Evolutionary conservation across 2,329 filamentous ascomycete species (phyloP).

Genomic region (Phialophora verrucosa): DNA sequence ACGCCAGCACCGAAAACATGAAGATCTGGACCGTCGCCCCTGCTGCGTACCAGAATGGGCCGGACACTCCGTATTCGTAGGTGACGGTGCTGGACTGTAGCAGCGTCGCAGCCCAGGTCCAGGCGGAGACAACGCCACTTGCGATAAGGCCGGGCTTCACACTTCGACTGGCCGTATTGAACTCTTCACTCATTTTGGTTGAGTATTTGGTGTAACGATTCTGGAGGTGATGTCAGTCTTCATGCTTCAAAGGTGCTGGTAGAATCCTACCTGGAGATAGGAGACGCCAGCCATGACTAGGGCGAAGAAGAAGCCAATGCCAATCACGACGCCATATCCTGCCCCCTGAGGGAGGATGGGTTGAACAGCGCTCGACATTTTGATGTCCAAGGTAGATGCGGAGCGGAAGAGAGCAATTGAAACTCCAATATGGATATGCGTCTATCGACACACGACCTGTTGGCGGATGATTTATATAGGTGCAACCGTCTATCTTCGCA

Average conservation of each 20-base stretch:
- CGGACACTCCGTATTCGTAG: conserved; percentile 74
- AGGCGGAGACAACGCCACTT: conserved; percentile 84
- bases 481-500: no score
- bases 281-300: conserved; percentile 50
- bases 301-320: conserved; percentile 54
- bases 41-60: conserved; percentile 69
- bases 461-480: no score
- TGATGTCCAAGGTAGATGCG: no score
- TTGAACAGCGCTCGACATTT: no score
- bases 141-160: conserved; percentile 88
- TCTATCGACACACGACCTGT: no score
- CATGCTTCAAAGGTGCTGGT: no score
- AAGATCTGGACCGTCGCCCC: conserved; percentile 83
- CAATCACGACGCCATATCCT: conserved; percentile 58
- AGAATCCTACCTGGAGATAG: conserved; percentile 47
- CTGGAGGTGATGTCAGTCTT: conserved; percentile 9
- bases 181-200: conserved; percentile 88
- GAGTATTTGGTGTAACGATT: conserved; percentile 45
- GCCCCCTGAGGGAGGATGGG: conserved; percentile 42
- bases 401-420: no score
- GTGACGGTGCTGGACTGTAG: conserved; percentile 77
- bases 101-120: conserved; percentile 67
- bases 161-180: conserved; percentile 82
- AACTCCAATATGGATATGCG: no score
- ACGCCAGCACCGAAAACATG: conserved; percentile 81